Evolutionary conservation across 768 basidiomycete species (phyloP).

Genomic region (Tricholoma furcatifolium): DNA sequence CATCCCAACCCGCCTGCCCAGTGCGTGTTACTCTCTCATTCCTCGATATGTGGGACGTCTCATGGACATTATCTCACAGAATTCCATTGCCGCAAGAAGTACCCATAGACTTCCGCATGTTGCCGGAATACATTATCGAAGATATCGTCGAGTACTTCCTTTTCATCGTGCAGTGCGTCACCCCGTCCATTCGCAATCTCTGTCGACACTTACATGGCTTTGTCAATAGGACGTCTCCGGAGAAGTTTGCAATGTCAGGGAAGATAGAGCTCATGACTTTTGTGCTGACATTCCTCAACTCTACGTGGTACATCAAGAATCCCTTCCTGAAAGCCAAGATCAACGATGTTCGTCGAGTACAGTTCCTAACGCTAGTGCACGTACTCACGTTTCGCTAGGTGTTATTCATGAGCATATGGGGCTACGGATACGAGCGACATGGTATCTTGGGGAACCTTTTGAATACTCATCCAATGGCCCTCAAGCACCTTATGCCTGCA

Average conservation of each 20-base stretch:
- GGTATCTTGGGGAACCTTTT: conserved; percentile 82
- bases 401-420: conserved; percentile 70
- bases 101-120: conserved; percentile 78
- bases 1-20: conserved; percentile 70
- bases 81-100: conserved; percentile 85
- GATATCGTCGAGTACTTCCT: conserved; percentile 89
- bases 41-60: background rate
- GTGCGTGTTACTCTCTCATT: conserved; percentile 42
- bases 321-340: conserved; percentile 97
- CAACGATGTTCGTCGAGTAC: conserved; percentile 65
- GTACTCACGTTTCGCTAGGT: conserved; percentile 41
- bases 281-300: conserved; percentile 85
- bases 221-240: conserved; percentile 53
- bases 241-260: conserved; percentile 80
- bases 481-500: conserved; percentile 87
- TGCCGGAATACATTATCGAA: conserved; percentile 94
- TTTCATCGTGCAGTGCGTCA: conserved; percentile 74
- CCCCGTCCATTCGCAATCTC: background rate
- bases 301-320: conserved; percentile 98
- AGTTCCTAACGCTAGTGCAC: background rate
- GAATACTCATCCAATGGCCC: conserved; percentile 80
- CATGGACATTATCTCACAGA: conserved; percentile 38
- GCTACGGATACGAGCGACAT: conserved; percentile 60
- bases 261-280: conserved; percentile 88
- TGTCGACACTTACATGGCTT: background rate